Conservation (phyloP, 164 flowering plant species). For the Magnolia officinalis region DNA sequence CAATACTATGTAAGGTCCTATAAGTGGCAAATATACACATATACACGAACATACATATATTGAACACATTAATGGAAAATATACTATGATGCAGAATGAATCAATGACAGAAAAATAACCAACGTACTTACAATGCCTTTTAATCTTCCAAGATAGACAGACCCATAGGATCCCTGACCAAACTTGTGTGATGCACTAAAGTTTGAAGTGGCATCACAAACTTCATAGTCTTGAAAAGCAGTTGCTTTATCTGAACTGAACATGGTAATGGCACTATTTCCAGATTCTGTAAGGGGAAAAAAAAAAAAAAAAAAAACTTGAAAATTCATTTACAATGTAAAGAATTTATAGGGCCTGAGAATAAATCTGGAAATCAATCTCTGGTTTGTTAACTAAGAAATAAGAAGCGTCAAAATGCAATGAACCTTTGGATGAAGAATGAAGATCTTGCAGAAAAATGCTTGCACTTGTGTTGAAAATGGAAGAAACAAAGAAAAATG, state of each 20-base stretch:
- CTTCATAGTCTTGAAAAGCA: conserved; percentile 23
- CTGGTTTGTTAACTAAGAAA: neutral
- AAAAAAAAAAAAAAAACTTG: neutral
- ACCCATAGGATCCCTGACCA: conserved; percentile 39
- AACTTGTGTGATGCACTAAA: conserved; percentile 24
- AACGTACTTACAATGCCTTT: conserved; percentile 22
- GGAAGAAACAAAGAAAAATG: neutral
- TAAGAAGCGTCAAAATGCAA: neutral
- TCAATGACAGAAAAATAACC: neutral
- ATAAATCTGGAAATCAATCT: neutral
- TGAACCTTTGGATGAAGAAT: neutral
- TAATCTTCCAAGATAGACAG: conserved; percentile 30
- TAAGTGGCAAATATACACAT: neutral
- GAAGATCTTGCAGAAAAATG: neutral
- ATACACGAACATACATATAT: neutral
- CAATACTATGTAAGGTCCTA: neutral
- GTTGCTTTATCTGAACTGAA: conserved; percentile 19
- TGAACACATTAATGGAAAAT: neutral
- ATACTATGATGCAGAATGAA: neutral
- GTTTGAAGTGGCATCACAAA: conserved; percentile 26
- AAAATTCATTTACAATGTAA: neutral
- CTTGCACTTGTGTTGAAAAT: neutral
- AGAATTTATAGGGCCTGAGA: neutral
- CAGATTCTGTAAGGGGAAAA: conserved; percentile 17
- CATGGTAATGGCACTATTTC: conserved; percentile 14